Conservation (phyloP, 1,284 basidiomycete species). For the Trametes polyzona region DNA sequence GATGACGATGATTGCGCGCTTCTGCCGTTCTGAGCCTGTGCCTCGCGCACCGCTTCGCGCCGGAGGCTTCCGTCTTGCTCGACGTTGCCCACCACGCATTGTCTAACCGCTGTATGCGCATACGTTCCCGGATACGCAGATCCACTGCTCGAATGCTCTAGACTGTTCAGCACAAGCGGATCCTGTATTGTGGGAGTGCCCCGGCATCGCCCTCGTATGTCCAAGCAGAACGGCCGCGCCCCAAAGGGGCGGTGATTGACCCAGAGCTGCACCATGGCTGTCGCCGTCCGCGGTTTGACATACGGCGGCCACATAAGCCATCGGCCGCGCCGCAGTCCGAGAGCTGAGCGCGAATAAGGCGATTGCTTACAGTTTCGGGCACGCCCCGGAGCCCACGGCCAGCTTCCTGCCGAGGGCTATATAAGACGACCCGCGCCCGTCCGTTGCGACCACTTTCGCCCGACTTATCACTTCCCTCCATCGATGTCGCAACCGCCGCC, state of each 20-base stretch:
- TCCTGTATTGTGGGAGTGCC: too few relatives aligned
- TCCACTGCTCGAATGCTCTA: neutral
- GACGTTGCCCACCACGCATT: neutral
- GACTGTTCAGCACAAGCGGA: neutral
- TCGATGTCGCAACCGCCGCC: slow-evolving; percentile 51
- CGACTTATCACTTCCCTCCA: slow-evolving; percentile 25
- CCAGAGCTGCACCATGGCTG: neutral
- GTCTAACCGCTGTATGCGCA: neutral
- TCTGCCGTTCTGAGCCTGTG: neutral
- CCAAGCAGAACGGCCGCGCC: neutral
- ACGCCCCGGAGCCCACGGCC: slow-evolving; percentile 20
- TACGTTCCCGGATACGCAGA: neutral
- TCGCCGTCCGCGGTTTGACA: neutral
- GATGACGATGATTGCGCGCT: slow-evolving; percentile 9
- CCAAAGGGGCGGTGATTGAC: neutral
- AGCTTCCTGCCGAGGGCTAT: slow-evolving; percentile 26
- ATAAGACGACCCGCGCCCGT: slow-evolving; percentile 26
- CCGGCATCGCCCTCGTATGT: too few relatives aligned
- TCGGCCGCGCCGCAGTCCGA: slow-evolving; percentile 11
- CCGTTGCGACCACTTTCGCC: slow-evolving; percentile 23
- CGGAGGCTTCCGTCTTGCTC: neutral
- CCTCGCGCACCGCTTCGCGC: slow-evolving; percentile 1
- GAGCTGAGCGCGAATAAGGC: slow-evolving; percentile 6
- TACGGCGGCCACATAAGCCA: slow-evolving; percentile 15
- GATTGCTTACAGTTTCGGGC: slow-evolving; percentile 19